A percentile compares a stretch with the other conserved stretches of the same genome.
These are phyloP conservation scores for Nicotiana noctiflora DNA, from an alignment of 257 asterid species.

Conservation along the genomic window DNA sequence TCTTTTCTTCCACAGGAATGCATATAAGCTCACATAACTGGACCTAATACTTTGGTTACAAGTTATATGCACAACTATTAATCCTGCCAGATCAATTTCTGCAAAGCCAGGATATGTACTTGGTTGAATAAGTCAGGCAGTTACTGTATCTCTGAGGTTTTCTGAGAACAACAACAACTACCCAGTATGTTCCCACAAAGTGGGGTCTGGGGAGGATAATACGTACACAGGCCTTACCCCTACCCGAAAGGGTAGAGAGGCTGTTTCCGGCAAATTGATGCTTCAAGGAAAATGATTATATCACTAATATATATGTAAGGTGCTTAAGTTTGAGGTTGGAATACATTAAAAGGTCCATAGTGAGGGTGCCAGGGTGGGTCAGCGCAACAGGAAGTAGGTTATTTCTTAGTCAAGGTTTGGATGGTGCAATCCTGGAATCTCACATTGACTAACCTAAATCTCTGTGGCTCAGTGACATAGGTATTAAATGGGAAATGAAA, in stretches of 20 bases:
- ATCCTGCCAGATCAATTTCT: neutral
- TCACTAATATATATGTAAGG: neutral
- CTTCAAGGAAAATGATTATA: neutral
- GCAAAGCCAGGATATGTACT: neutral
- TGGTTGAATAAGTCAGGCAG: neutral
- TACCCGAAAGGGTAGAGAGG: too few relatives aligned
- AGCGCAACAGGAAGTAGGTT: neutral
- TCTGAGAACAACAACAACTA: too few relatives aligned
- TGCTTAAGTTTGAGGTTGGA: neutral
- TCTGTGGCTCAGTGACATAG: neutral
- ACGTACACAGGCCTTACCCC: too few relatives aligned
- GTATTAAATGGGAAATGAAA: neutral
- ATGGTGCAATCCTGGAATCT: neutral
- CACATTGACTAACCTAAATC: neutral
- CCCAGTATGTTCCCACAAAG: too few relatives aligned
- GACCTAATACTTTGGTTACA: neutral
- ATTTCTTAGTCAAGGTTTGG: neutral
- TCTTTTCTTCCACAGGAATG: neutral
- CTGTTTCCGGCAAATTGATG: too few relatives aligned
- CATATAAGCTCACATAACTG: neutral
- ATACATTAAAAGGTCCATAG: neutral
- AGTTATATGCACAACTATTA: neutral
- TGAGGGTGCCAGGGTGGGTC: neutral
- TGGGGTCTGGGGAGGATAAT: too few relatives aligned
- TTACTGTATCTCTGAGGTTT: neutral